phyloP scores from a whole-genome alignment of 768 basidiomycete species.

The Rhizopogon vesiculosus region DNA sequence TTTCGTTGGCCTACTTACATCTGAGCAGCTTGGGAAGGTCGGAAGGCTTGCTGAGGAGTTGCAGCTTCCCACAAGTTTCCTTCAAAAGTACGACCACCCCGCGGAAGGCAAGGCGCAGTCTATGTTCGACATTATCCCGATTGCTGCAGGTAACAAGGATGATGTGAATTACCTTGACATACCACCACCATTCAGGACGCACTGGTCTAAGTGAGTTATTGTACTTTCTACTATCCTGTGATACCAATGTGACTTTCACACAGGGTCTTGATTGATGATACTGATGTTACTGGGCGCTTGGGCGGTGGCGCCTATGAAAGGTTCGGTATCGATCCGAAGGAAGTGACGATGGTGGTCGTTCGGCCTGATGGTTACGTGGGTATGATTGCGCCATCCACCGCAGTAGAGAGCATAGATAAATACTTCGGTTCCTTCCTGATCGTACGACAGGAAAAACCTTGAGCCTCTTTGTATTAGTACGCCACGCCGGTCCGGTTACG shows the following conservation, averaged over 20 bases:
- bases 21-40: slow-evolving; percentile 16
- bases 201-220: slow-evolving; percentile 38
- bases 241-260: background rate
- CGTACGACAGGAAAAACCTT: slow-evolving; percentile 1
- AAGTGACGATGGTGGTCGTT: slow-evolving; percentile 26
- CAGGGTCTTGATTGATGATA: slow-evolving; percentile 61
- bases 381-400: slow-evolving; percentile 43
- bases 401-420: slow-evolving; percentile 28
- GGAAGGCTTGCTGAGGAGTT: slow-evolving; percentile 23
- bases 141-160: slow-evolving; percentile 26
- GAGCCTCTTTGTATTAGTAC: background rate
- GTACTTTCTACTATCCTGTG: background rate
- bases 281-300: slow-evolving; percentile 34
- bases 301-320: slow-evolving; percentile 54
- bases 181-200: slow-evolving; percentile 30
- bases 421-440: slow-evolving; percentile 48
- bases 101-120: slow-evolving; percentile 12
- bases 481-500: background rate
- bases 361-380: slow-evolving; percentile 54
- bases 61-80: slow-evolving; percentile 17
- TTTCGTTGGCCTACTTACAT: slow-evolving; percentile 26
- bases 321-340: slow-evolving; percentile 39
- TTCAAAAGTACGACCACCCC: slow-evolving; percentile 22
- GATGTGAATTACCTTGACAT: slow-evolving; percentile 28
- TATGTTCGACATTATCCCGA: slow-evolving; percentile 28